Evolutionary conservation across 1,284 basidiomycete species (phyloP).

Genomic region (Termitomyces sp.): DNA sequence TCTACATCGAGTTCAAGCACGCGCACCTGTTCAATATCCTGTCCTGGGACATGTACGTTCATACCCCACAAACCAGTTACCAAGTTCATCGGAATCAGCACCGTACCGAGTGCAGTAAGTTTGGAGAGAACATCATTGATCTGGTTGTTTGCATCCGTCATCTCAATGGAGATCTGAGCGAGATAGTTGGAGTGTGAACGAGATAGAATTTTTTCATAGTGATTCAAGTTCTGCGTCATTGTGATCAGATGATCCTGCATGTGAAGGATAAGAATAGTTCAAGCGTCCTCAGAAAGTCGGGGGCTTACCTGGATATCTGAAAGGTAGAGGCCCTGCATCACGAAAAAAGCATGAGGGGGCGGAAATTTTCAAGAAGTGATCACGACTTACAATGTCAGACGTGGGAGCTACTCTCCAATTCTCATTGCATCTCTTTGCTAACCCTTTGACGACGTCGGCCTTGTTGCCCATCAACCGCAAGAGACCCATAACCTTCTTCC

Average conservation of each 20-base stretch:
- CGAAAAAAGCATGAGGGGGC: conserved; percentile 4
- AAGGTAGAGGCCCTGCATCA: conserved; percentile 80
- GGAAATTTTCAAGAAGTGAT: conserved; percentile 2
- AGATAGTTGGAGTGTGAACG: conserved; percentile 99
- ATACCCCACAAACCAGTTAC: conserved; percentile 84
- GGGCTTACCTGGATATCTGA: conserved; percentile 76
- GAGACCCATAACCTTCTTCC: conserved; percentile 99
- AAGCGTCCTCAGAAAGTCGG: background rate
- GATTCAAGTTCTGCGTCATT: conserved; percentile 99
- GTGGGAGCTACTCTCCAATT: conserved; percentile 99
- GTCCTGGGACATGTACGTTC: conserved; percentile 90
- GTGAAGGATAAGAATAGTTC: background rate
- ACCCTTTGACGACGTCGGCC: conserved; percentile 98
- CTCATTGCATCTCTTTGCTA: conserved; percentile 98
- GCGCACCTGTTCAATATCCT: conserved; percentile 42
- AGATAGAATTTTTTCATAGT: conserved; percentile 98
- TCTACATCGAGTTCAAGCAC: conserved; percentile 16
- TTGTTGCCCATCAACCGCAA: conserved; percentile 97
- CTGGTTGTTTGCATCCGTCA: conserved; percentile 99
- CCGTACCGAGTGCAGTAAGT: conserved; percentile 95
- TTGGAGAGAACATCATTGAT: conserved; percentile 99
- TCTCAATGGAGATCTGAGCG: conserved; percentile 97
- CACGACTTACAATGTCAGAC: conserved; percentile 80
- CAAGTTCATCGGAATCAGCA: conserved; percentile 96
- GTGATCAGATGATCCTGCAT: conserved; percentile 93